Evolutionary conservation across 169 alveolate species (phyloP), one percentile per base, ranked within the genome.

Genomic region (Plasmodium vinckei): DNA sequence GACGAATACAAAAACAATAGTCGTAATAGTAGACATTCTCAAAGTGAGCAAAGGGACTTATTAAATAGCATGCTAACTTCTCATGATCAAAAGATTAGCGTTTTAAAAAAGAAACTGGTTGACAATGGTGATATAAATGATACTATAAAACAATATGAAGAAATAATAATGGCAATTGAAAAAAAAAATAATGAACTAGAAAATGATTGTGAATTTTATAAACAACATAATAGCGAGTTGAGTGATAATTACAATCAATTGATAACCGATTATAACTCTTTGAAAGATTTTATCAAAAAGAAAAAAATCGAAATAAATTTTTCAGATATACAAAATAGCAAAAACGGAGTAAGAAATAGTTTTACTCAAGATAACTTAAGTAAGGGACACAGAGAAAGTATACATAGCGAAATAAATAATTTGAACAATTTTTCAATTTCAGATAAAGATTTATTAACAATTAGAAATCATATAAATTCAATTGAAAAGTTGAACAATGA

Each of bases 151-250:
- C 72, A 79, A 79, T 79, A 79, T 79, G 84, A 79, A 17, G 82
- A 68, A 19, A 79, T 79, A 7, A 10, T 79, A 53, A 53, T 67
- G 57, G 61, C 60, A 46, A 60, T 79, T 60, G 89, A 79, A 57
- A 65, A 67, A 54, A 79, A 79, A 49, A 79, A 79, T 49, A 19
- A 57, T 21, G 84, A 79, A 46, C 25, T 79, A 60, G 89, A 79
- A 59, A 67, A 79, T 47, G 44, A 79, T 39, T 79, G 82, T 54
- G 84, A 79, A 59, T 42, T 25, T 51, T 79, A 53, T 9, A 42
- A 67, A 67, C 51, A 79, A 67, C 73, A 27, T 9, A 79, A 79
- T 56, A 23, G 56, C 33, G 82, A 79, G 9, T 12, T 79, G 49
- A 67, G 25, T 59, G 73, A 54, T 10, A 79, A 79, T 27, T 79